Evolutionary conservation across 1,284 basidiomycete genomes (phyloP), one percentile per base, ranked within the genome.

Genomic region (Naganishia liquefaciens): DNA sequence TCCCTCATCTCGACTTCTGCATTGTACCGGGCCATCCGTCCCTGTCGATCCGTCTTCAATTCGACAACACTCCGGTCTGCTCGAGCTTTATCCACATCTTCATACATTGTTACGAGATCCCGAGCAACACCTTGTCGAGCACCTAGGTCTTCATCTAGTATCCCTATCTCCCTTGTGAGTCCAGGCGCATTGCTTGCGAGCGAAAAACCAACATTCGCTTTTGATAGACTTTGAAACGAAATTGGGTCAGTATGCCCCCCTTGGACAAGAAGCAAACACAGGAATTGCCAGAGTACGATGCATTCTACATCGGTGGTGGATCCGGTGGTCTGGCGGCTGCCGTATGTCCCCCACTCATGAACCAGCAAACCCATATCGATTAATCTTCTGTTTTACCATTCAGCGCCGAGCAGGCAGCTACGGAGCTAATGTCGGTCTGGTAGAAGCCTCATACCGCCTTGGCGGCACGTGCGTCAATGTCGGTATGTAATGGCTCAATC

Each of bases 381-480:
- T 47, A 21, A 60, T 43, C 21, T 11, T 4, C 2, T 13, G 6
- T 21, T 58, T 33, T 21, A 11, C 28, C 5, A 9, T 13, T 43
- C 47, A 91, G 91, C 84, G 93, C 69, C 86, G 96, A 64, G 94
- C 94, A n/a, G 67, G 67, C 23, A 84, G 84, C 25, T 95, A 98
- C 77, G 94, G 95, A 60, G 91, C 90, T 75, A 97, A 95, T 78
- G 92, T 65, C 54, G 93, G 91, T 13, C 81, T 98, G 27, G 87
- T 97, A 39, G 95, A 99, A 78, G 84, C 83, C 54, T 85, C 86
- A 9, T 85, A 86, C 23, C 78, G 84, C 44, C 84, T 95, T 5
- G 96, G 96, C 44, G 96, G 96, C 50, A 99, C 96, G 42, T 99
- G 96, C 75, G 95, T 99, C 68, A 98, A 85, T 69, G 84, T 78